These are phyloP conservation scores for Bipolaris zeicola DNA, from an alignment of 2,329 filamentous ascomycete genomes.

Conservation along the genomic window DNA sequence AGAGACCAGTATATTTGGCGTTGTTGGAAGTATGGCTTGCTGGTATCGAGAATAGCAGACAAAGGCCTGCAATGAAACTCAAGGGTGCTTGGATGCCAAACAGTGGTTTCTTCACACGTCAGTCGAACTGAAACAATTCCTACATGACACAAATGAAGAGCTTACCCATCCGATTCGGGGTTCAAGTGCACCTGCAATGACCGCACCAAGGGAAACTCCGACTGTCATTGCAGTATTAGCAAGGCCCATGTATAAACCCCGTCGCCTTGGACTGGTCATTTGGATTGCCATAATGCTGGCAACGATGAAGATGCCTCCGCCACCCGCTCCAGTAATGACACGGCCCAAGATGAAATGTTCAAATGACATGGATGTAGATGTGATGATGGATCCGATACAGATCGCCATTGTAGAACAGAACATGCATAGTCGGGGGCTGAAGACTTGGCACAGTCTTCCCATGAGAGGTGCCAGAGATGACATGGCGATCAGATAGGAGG, in stretches of 20 bases:
- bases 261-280: slow-evolving; percentile 67
- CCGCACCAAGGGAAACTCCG: slow-evolving; percentile 73
- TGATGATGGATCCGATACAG: slow-evolving; percentile 67
- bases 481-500: slow-evolving; percentile 66
- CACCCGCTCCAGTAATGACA: slow-evolving; percentile 70
- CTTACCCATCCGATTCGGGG: slow-evolving; percentile 72
- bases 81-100: slow-evolving; percentile 75
- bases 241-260: slow-evolving; percentile 75
- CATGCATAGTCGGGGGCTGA: slow-evolving; percentile 70
- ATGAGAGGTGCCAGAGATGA: slow-evolving; percentile 69
- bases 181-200: slow-evolving; percentile 70
- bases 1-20: slow-evolving; percentile 45
- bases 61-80: slow-evolving; percentile 64
- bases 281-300: slow-evolving; percentile 79
- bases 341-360: slow-evolving; percentile 70
- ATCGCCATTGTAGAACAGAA: slow-evolving; percentile 65
- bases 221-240: slow-evolving; percentile 75
- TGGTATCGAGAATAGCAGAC: slow-evolving; percentile 71
- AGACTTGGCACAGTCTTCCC: slow-evolving; percentile 75
- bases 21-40: slow-evolving; percentile 43
- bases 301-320: slow-evolving; percentile 73
- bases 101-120: slow-evolving; percentile 63
- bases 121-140: not conserved
- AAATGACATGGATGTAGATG: slow-evolving; percentile 65
- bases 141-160: slow-evolving; percentile 1